A percentile compares a stretch with the other conserved stretches of the same genome.
Conservation (phyloP, 164 flowering plant genomes). For the Magnolia sinica region DNA sequence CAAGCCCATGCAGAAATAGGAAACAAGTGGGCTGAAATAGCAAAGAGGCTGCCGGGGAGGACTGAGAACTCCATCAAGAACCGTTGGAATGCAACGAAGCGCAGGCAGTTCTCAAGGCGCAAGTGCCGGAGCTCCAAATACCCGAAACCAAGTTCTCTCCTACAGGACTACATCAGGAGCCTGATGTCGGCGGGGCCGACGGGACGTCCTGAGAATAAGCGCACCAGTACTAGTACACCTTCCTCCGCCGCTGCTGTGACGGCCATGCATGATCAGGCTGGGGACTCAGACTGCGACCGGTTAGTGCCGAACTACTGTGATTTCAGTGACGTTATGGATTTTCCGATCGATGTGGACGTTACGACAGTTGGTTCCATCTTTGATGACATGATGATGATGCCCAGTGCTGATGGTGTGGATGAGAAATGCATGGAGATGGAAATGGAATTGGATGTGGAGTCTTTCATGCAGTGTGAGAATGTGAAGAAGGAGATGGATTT, state of each 20-base stretch:
- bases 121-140: conserved; percentile 15
- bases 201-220: background rate
- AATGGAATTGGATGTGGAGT: conserved; percentile 13
- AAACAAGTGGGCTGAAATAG: conserved; percentile 62
- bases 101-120: conserved; percentile 36
- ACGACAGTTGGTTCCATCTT: conserved; percentile 5
- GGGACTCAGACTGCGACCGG: background rate
- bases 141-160: conserved; percentile 22
- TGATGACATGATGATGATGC: conserved; percentile 5
- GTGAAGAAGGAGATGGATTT: conserved; percentile 41
- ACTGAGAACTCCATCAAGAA: conserved; percentile 65
- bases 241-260: background rate
- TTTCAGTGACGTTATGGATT: background rate
- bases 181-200: conserved; percentile 11
- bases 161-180: conserved; percentile 44
- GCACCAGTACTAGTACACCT: background rate
- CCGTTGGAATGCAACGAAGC: conserved; percentile 67
- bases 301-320: background rate
- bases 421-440: conserved; percentile 10
- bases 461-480: conserved; percentile 18
- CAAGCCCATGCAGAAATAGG: conserved; percentile 45
- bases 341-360: background rate
- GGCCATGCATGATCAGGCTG: background rate
- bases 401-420: background rate
- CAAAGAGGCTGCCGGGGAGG: conserved; percentile 47